A percentile compares a stretch with the other conserved stretches of the same genome.
Evolutionary conservation across 352 stramenopile genomes (phyloP).

Genomic region (Hyaloperonospora arabidopsidis): DNA sequence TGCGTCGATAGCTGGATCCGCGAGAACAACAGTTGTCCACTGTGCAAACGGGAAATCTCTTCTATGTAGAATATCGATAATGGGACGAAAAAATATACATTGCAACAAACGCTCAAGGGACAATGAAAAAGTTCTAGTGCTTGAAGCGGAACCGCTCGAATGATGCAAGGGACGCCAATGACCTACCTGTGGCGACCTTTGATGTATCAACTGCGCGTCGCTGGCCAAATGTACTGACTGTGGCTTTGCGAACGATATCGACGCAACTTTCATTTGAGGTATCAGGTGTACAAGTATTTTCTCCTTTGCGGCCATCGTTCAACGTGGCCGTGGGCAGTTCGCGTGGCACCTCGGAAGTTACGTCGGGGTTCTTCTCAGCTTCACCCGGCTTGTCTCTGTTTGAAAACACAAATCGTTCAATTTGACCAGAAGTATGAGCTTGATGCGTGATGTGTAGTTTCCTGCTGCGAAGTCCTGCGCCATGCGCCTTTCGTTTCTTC

Average conservation of each 20-base stretch:
- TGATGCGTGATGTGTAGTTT: conserved; percentile 6
- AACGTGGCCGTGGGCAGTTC: conserved; percentile 10
- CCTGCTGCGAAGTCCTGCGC: conserved; percentile 12
- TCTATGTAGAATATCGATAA: conserved; percentile 19
- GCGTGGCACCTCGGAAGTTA: not conserved
- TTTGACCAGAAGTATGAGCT: conserved; percentile 16
- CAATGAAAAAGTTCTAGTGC: conserved; percentile 14
- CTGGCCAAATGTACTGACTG: not conserved
- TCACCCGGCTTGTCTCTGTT: not conserved
- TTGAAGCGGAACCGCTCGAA: conserved; percentile 34
- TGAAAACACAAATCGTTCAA: conserved; percentile 22
- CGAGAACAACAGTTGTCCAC: conserved; percentile 72
- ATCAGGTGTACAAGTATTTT: conserved; percentile 1
- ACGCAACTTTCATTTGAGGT: conserved; percentile 2
- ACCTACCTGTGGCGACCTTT: not conserved
- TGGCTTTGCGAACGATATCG: conserved; percentile 1
- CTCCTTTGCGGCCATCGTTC: conserved; percentile 3
- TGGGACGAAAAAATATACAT: conserved; percentile 5
- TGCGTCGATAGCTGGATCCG: conserved; percentile 64
- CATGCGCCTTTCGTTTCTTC: conserved; percentile 40
- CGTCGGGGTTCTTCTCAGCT: not conserved
- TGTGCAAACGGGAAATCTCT: conserved; percentile 64
- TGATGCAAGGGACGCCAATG: conserved; percentile 12
- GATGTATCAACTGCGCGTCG: conserved; percentile 1
- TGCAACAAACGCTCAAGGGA: not conserved